Percentiles rank a stretch among this genome's conserved stretches.
phyloP scores from a whole-genome alignment of 192 early-diverging fungal genomes.

The Lunasporangiospora selenospora region DNA sequence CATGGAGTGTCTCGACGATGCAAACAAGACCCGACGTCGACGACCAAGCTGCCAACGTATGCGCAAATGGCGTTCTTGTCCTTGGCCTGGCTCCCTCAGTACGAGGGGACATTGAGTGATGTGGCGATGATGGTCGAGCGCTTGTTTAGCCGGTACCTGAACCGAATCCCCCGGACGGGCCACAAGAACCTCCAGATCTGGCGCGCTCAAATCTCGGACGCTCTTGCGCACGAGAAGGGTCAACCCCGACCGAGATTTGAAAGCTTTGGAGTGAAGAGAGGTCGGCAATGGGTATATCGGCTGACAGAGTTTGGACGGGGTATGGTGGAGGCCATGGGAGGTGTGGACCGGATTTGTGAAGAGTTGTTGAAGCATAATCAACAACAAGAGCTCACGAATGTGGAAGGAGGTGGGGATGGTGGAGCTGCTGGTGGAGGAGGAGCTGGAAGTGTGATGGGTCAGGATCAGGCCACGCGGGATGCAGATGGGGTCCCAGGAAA shows the following conservation, averaged over 20 bases:
- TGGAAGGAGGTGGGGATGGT: constrained; percentile 2
- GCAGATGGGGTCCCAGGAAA: too few species aligned
- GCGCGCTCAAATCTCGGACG: constrained; percentile 46
- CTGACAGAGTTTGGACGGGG: constrained; percentile 40
- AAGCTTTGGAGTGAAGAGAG: constrained; percentile 47
- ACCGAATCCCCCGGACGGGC: constrained; percentile 43
- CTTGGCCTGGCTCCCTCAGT: constrained; percentile 31
- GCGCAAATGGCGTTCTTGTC: constrained; percentile 48
- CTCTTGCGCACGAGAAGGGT: constrained; percentile 42
- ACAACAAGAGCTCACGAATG: too few species aligned
- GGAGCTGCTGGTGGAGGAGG: constrained; percentile 16
- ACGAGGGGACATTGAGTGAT: constrained; percentile 40
- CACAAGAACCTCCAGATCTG: constrained; percentile 49
- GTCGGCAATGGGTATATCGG: constrained; percentile 43
- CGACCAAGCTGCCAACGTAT: constrained; percentile 42
- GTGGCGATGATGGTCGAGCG: constrained; percentile 43
- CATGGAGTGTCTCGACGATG: constrained; percentile 40
- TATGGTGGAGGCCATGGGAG: constrained; percentile 40
- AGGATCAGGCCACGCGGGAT: too few species aligned
- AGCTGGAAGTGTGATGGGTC: constrained; percentile 16
- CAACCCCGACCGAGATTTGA: constrained; percentile 41
- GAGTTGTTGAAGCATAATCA: constrained; percentile 39
- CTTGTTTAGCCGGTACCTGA: constrained; percentile 38
- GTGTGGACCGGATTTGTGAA: constrained; percentile 44
- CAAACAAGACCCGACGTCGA: constrained; percentile 33